Conservation (phyloP, 768 basidiomycete genomes). For the Kondoa subrosea region DNA sequence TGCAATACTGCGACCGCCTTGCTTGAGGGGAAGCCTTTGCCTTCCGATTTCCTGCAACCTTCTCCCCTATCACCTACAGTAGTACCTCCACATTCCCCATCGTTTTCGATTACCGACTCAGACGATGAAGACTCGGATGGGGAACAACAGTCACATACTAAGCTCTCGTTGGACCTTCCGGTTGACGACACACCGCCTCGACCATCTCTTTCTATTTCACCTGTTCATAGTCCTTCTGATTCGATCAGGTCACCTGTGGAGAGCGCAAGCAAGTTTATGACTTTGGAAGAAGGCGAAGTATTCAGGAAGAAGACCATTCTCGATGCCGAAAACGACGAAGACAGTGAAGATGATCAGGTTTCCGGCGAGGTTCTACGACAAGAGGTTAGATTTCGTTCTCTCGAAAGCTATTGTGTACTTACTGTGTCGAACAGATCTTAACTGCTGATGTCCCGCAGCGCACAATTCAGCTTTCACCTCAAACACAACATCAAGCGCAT, state of each 20-base stretch:
- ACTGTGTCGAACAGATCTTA: neutral
- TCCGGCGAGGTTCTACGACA: constrained; percentile 61
- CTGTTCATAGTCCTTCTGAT: neutral
- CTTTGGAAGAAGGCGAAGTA: constrained; percentile 75
- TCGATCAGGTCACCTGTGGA: constrained; percentile 22
- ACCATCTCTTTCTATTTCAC: neutral
- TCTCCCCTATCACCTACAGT: constrained; percentile 9
- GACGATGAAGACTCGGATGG: constrained; percentile 28
- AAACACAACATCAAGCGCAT: too few relatives aligned
- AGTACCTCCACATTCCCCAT: constrained; percentile 18
- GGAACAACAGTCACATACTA: constrained; percentile 25
- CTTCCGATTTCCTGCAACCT: neutral
- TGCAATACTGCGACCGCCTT: neutral
- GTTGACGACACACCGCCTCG: neutral
- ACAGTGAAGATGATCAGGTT: constrained; percentile 46
- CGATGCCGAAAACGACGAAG: constrained; percentile 63
- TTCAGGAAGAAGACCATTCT: constrained; percentile 53
- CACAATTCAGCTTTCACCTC: neutral
- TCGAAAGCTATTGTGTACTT: neutral
- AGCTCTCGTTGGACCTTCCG: constrained; percentile 18
- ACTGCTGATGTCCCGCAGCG: neutral
- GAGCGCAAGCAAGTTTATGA: constrained; percentile 15
- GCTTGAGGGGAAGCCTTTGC: neutral
- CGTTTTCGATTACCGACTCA: constrained; percentile 36
- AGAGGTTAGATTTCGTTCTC: constrained; percentile 39